Percentiles rank a stretch among this genome's conserved stretches.
Evolutionary conservation across 495 filamentous ascomycete genomes (phyloP).

Genomic region (Penicillium paxilli): DNA sequence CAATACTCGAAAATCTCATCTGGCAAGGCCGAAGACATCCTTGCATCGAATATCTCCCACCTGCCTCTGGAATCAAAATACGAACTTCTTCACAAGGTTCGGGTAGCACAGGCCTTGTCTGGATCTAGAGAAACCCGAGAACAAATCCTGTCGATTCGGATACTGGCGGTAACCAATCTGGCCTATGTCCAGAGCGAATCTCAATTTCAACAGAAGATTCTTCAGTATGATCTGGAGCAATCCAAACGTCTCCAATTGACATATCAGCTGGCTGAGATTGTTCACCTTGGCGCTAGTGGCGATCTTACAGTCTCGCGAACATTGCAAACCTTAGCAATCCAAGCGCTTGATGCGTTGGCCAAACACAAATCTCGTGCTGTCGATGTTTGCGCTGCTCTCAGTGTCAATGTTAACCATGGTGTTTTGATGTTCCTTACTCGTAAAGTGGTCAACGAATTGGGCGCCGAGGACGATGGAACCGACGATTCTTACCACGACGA

Average conservation of each 20-base stretch:
- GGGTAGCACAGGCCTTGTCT: conserved; percentile 75
- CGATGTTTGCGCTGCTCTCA: conserved; percentile 84
- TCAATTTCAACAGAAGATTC: conserved; percentile 77
- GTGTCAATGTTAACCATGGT: conserved; percentile 92
- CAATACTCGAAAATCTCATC: conserved; percentile 62
- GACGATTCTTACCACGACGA: conserved; percentile 68
- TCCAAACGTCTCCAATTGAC: conserved; percentile 85
- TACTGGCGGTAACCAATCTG: conserved; percentile 88
- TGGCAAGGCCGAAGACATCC: conserved; percentile 63
- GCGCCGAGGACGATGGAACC: conserved; percentile 53
- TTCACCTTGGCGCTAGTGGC: conserved; percentile 71
- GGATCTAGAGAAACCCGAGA: conserved; percentile 65
- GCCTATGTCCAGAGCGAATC: conserved; percentile 83
- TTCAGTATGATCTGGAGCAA: conserved; percentile 87
- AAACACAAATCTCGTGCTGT: conserved; percentile 72
- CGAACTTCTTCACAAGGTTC: conserved; percentile 80
- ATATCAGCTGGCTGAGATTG: conserved; percentile 88
- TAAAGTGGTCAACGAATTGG: conserved; percentile 82
- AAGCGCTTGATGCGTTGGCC: conserved; percentile 76
- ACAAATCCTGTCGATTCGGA: conserved; percentile 74
- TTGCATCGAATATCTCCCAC: conserved; percentile 61
- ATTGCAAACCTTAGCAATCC: conserved; percentile 81
- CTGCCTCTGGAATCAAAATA: conserved; percentile 75
- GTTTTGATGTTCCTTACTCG: conserved; percentile 92
- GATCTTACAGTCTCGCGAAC: conserved; percentile 64